Evolutionary conservation across 306 rosid species (phyloP).

Genomic region (Prunus padus): DNA sequence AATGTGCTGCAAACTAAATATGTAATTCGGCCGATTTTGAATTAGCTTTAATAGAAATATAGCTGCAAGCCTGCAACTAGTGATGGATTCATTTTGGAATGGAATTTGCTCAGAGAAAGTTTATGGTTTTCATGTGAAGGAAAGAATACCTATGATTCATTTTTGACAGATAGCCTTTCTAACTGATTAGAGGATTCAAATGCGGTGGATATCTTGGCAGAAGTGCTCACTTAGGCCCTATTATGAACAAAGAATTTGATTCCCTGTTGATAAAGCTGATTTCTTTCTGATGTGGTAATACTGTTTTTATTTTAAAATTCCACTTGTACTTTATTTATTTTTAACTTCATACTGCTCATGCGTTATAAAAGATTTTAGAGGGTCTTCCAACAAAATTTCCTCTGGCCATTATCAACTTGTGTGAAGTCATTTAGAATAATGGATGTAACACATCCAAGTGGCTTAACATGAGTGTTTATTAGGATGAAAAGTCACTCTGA

Average conservation of each 20-base stretch:
- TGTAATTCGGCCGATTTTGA: neutral
- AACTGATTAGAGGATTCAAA: neutral
- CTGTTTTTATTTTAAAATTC: neutral
- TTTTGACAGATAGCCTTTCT: neutral
- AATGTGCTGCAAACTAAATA: neutral
- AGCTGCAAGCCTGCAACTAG: neutral
- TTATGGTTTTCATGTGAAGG: neutral
- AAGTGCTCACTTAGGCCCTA: neutral
- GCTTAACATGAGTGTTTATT: neutral
- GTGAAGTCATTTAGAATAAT: conserved; percentile 1
- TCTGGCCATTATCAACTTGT: neutral
- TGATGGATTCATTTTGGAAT: neutral
- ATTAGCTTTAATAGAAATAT: neutral
- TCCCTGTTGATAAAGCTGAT: neutral
- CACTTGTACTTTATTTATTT: neutral
- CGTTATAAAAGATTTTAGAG: too few species aligned
- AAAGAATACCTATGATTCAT: neutral
- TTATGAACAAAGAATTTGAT: neutral
- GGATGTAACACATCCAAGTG: conserved; percentile 8
- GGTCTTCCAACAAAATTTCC: neutral
- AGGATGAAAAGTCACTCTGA: conserved; percentile 21
- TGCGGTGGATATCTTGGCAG: neutral
- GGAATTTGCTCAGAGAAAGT: neutral
- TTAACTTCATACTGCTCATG: neutral
- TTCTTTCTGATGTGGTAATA: neutral